Conservation (phyloP, 306 rosid species). For the Cucumis cinereus region DNA sequence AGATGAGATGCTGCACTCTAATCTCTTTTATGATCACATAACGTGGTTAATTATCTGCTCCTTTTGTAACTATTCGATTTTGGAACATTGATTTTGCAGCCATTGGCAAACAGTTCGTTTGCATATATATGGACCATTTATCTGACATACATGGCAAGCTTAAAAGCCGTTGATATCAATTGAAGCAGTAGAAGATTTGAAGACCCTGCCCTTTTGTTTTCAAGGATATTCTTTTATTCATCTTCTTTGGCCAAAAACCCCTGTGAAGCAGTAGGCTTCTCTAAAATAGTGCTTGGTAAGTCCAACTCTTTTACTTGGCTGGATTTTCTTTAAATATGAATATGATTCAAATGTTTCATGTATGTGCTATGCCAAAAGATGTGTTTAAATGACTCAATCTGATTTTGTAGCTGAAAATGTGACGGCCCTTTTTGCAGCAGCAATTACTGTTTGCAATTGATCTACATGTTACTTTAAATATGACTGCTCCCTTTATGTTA, state of each 20-base stretch:
- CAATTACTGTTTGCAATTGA: not conserved
- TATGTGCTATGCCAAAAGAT: not conserved
- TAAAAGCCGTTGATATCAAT: constrained; percentile 6
- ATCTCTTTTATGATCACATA: not conserved
- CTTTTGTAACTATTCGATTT: not conserved
- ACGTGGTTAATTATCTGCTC: not conserved
- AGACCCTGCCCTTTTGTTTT: not conserved
- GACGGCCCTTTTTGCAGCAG: not conserved
- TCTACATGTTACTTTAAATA: not conserved
- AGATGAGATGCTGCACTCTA: not conserved
- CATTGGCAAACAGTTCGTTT: constrained; percentile 55
- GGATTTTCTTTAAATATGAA: not conserved
- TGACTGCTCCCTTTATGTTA: not conserved
- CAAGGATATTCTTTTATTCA: not conserved
- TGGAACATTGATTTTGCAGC: constrained; percentile 32
- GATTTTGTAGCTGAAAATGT: not conserved
- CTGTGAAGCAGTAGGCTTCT: not conserved
- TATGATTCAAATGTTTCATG: not conserved
- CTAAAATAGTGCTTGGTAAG: not conserved
- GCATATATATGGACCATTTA: constrained; percentile 63
- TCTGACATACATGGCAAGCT: constrained; percentile 77
- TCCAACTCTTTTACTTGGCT: not conserved
- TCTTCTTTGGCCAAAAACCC: not conserved
- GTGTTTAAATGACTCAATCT: not conserved
- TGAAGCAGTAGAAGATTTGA: not conserved